Evolutionary conservation across 352 stramenopile species (phyloP), one percentile per base, ranked within the genome.

Genomic region (Phytopythium montanum): DNA sequence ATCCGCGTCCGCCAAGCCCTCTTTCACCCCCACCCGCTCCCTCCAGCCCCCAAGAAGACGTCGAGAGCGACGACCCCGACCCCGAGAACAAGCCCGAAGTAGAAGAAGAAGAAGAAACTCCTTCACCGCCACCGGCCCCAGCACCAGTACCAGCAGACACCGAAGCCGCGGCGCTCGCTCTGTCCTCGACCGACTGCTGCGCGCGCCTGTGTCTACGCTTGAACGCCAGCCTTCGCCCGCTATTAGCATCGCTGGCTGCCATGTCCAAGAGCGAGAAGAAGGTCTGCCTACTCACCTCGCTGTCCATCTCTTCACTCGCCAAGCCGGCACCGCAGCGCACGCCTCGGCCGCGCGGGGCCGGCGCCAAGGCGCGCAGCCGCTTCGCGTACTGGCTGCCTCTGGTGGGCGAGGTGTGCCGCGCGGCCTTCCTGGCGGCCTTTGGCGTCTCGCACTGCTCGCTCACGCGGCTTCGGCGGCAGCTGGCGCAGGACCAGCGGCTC

Each of bases 371-470:
- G 38, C 54, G 54, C 54, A 36, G 23, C 23, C 54, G 54, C 8
- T 60, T 60, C 39, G 25, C 29, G 28, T 60, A 60, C 42, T 60
- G 45, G 34, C 54, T 60, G 54, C 54, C 54, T 26, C 26, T 60
- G 10, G 25, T 60, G 54, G 54, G 54, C 42, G 54, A 48, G 38
- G 54, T 53, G 19, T 60, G 54, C 54, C 42, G 44, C 26, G 44
- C 39, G 54, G 54, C 54, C 26, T 60, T 60, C 54, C 42, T 53
- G 42, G 41, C n/a, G 5, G 42, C 19, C n/a, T 60, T 52, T 41
- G 38, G 44, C 54, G 44, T 60, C 28, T 60, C 54, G 25, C 39
- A 41, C 23, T 52, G 44, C 54, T 52, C 54, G 25, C 42, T 60
- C 18, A 60, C 21, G 28, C 54, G 54, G 41, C 53, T 53, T 21